Evolutionary conservation across 2,329 filamentous ascomycete genomes (phyloP), one percentile per base, ranked within the genome.

Genomic region (Diaporthe velutina): DNA sequence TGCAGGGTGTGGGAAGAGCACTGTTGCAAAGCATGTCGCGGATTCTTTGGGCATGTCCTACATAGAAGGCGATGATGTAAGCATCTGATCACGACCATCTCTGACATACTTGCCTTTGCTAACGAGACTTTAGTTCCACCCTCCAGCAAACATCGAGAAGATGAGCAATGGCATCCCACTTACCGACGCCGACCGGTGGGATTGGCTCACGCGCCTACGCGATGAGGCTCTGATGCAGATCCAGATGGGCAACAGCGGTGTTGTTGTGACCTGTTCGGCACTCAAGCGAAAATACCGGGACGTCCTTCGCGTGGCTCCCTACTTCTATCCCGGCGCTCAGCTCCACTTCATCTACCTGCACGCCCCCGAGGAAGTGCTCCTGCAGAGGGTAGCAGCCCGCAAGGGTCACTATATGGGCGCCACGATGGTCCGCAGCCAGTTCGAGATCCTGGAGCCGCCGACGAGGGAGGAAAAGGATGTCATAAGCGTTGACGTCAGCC

Each of bases 241-340:
- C 75, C 85, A 87, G 73, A 84, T 83, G 66, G 91, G 92, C 50
- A 88, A 90, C 25, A 85, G 89, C 40, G 93, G 95, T 66, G 97
- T 98, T n/a, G 94, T 99, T 67, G 90, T 99, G 76, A 98, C 97
- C 71, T 99, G 97, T 89, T 98, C 95, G 17, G 97, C 96, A 1
- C 90, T 99, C 71, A 98, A 98, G 89, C 94, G 94, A 83, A 98
- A 98, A 86, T 99, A 99, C 88, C 93, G 97, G 79, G 97, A 99
- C 80, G 94, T 96, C 77, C 95, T 97, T 82, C 91, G 94, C 42
- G 92, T 96, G 12, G 94, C 94, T 10, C 92, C 92, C 22, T 95
- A 96, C 85, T 93, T 93, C 83, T 88, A 92, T 77, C 90, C 92
- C 72, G 89, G 90, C 72, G 90, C 96, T n/a, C 87, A 90, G 76